Evolutionary conservation across 2,329 filamentous ascomycete genomes (phyloP), one percentile per base, ranked within the genome.

Genomic region (Clarireedia hainanense): DNA sequence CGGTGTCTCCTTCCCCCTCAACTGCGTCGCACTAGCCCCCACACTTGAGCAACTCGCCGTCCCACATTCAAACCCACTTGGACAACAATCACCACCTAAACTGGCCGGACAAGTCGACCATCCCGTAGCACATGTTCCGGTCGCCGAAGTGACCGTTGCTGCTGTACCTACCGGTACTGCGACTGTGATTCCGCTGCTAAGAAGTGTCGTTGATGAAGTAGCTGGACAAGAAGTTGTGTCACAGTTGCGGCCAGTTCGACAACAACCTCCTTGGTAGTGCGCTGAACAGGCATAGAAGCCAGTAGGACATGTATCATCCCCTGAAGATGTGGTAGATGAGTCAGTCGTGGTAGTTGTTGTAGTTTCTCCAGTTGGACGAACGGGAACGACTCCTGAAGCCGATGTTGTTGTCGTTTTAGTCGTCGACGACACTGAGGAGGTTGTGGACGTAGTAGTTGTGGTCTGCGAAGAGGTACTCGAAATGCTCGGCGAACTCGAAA

Each of bases 281-380:
- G 92, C 92, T 2, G 85, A 81, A 71, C 92, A 97, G 50, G 89
- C 86, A 71, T 97, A 97, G 75, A 91, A 97, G 2, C 91, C 91
- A 0, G 86, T 91, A 0, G 92, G 92, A 64, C 92, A 97, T 64
- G 71, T 63, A 4, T 64, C 60, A 43, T 65, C 55, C 6, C 48
- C n/a, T 12, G 54, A 14, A 2, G 58, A 34, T 3, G 62, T 39
- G 30, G 57, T 34, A 10, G 43, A 39, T 47, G 69, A 62, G 1
- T 12, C n/a, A 6, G n/a, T 23, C 6, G 47, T 55, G 1, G 74
- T 68, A 12, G 75, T 69, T 27, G 72, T 71, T 1, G 71, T 71
- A 53, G 70, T 71, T 56, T 67, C 63, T 56, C 67, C 68, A 12
- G 74, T 78, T 3, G 77, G 79, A 15, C 78, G 74, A 64, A 76